phyloP scores from a whole-genome alignment of 495 filamentous ascomycete species.

The Chaetomium cochliodes region DNA sequence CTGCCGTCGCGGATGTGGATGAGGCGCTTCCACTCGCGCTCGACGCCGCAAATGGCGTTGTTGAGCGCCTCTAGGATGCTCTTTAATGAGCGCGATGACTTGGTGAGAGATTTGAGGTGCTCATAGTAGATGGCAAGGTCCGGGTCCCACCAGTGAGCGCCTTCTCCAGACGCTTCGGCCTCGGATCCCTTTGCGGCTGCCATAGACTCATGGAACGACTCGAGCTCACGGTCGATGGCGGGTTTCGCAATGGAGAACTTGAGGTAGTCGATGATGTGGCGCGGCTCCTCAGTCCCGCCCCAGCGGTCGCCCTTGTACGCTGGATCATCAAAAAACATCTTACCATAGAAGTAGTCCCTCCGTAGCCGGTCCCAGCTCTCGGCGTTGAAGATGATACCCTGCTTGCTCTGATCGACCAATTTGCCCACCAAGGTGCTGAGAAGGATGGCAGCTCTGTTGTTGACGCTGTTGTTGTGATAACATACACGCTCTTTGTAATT shows the following conservation, averaged over 20 bases:
- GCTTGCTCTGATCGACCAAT: slow-evolving; percentile 79
- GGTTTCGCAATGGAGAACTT: slow-evolving; percentile 60
- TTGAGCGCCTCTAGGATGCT: slow-evolving; percentile 37
- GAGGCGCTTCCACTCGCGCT: slow-evolving; percentile 34
- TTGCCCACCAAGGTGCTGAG: slow-evolving; percentile 71
- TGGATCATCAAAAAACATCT: slow-evolving; percentile 41
- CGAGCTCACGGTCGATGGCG: slow-evolving; percentile 52
- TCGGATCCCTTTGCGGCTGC: slow-evolving; percentile 24
- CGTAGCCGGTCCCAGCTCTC: slow-evolving; percentile 54
- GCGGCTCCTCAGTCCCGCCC: slow-evolving; percentile 40
- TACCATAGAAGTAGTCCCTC: slow-evolving; percentile 41
- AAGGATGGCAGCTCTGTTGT: slow-evolving; percentile 52
- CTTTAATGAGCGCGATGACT: slow-evolving; percentile 32
- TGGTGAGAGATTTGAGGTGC: slow-evolving; percentile 30
- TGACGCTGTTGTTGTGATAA: slow-evolving; percentile 60
- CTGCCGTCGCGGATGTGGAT: slow-evolving; percentile 24
- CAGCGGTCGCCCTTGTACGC: slow-evolving; percentile 40
- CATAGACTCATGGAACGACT: slow-evolving; percentile 44
- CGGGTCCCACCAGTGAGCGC: slow-evolving; percentile 42
- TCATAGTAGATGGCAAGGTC: slow-evolving; percentile 50
- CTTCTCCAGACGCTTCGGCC: background rate
- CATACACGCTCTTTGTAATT: slow-evolving; percentile 68
- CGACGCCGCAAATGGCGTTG: slow-evolving; percentile 35
- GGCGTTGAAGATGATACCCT: slow-evolving; percentile 66
- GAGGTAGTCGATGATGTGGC: slow-evolving; percentile 71